Conservation (phyloP, 2,329 filamentous ascomycete species). For the Lojkania enalia region DNA sequence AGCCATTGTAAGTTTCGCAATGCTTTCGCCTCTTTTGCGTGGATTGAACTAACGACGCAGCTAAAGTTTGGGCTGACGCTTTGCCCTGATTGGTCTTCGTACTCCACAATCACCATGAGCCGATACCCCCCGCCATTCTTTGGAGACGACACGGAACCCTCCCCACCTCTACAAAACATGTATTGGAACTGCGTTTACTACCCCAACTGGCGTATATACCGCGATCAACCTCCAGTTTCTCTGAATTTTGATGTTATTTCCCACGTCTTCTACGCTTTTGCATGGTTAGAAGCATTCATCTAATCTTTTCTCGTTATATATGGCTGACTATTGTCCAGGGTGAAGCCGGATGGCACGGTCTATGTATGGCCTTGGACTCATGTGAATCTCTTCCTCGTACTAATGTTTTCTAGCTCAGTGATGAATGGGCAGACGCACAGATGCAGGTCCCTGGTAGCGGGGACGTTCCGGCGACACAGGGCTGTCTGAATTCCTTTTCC, state of each 20-base stretch:
- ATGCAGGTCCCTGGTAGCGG: conserved; percentile 69
- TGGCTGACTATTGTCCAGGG: conserved; percentile 48
- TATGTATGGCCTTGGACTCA: conserved; percentile 60
- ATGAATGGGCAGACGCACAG: conserved; percentile 75
- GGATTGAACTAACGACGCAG: conserved; percentile 31
- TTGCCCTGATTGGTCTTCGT: conserved; percentile 15
- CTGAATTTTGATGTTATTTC: conserved; percentile 77
- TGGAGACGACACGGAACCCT: conserved; percentile 32
- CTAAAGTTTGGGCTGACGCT: conserved; percentile 29
- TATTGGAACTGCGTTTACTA: conserved; percentile 78
- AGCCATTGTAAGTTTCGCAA: too few species aligned
- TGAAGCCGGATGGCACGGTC: conserved; percentile 71
- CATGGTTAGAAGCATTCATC: conserved; percentile 50
- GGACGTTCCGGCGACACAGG: conserved; percentile 39
- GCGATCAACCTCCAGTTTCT: conserved; percentile 71
- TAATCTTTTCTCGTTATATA: not conserved
- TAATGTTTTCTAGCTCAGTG: conserved; percentile 63
- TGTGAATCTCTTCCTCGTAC: conserved; percentile 4
- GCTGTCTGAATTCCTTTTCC: conserved; percentile 72
- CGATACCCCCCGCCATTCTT: conserved; percentile 22
- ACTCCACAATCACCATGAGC: conserved; percentile 31
- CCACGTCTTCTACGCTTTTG: conserved; percentile 83
- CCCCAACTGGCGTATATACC: conserved; percentile 76
- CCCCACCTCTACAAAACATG: conserved; percentile 40
- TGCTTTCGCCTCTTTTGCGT: too few species aligned